A percentile compares a stretch with the other conserved stretches of the same genome.
These are phyloP conservation scores for Nidula niveotomentosa DNA, from an alignment of 1,284 basidiomycete species.

Conservation along the genomic window DNA sequence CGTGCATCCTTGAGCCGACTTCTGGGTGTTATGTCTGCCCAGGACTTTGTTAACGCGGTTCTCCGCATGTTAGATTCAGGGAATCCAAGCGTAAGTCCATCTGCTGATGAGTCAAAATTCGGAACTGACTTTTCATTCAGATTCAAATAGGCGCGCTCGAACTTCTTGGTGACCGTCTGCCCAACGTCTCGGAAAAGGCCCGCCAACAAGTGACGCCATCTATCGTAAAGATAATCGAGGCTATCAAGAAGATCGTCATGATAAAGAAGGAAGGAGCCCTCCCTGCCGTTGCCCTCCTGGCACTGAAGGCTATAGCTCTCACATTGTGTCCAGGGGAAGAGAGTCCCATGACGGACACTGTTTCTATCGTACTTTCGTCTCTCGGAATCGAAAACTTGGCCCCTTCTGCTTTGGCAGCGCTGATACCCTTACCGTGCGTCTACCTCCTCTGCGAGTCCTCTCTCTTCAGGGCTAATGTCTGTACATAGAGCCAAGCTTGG, in stretches of 20 bases:
- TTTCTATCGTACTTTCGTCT: constrained; percentile 58
- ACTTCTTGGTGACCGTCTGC: constrained; percentile 66
- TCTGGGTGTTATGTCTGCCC: constrained; percentile 64
- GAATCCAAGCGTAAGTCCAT: constrained; percentile 39
- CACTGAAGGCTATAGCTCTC: constrained; percentile 56
- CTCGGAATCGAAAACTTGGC: constrained; percentile 37
- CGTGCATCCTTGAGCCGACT: constrained; percentile 46
- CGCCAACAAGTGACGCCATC: constrained; percentile 51
- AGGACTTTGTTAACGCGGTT: constrained; percentile 58
- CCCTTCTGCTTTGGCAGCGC: constrained; percentile 45
- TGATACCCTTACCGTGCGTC: constrained; percentile 64
- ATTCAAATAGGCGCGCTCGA: constrained; percentile 63
- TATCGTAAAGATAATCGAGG: constrained; percentile 51
- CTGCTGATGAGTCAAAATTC: neutral
- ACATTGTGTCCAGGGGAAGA: constrained; percentile 71
- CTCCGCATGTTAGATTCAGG: constrained; percentile 52
- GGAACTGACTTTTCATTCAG: constrained; percentile 31
- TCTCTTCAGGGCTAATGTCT: neutral
- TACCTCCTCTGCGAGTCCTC: neutral
- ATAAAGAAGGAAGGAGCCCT: constrained; percentile 36
- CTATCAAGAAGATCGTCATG: constrained; percentile 48
- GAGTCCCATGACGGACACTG: constrained; percentile 49
- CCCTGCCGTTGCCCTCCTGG: constrained; percentile 49
- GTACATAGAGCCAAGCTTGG: constrained; percentile 70
- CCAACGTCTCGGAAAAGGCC: constrained; percentile 56